phyloP scores from a whole-genome alignment of 2,329 filamentous ascomycete genomes.

The Didymella keratinophila region DNA sequence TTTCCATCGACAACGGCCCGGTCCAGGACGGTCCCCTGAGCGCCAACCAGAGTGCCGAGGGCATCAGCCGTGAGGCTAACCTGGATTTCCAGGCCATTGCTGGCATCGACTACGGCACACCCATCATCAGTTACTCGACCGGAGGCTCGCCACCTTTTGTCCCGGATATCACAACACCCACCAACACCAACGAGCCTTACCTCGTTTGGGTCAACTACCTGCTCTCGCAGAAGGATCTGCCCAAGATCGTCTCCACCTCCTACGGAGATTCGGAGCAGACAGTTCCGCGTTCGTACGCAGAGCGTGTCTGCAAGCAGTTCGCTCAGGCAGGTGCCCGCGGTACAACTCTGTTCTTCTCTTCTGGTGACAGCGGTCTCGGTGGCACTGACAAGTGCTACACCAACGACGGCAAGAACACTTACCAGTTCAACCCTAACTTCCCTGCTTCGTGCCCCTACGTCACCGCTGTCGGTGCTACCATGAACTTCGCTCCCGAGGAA shows the following conservation, averaged over 20 bases:
- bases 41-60: slow-evolving; percentile 35
- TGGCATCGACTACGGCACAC: slow-evolving; percentile 62
- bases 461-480: slow-evolving; percentile 70
- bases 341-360: slow-evolving; percentile 69
- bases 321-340: slow-evolving; percentile 72
- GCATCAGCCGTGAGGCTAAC: slow-evolving; percentile 65
- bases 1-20: slow-evolving; percentile 64
- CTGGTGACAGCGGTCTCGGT: slow-evolving; percentile 68
- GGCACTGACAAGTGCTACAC: slow-evolving; percentile 60
- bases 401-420: slow-evolving; percentile 66
- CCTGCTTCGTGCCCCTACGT: slow-evolving; percentile 73
- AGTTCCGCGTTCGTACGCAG: slow-evolving; percentile 67
- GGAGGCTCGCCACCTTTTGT: slow-evolving; percentile 64
- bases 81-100: slow-evolving; percentile 70
- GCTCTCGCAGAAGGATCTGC: slow-evolving; percentile 63
- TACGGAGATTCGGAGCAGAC: slow-evolving; percentile 74
- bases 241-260: slow-evolving; percentile 69
- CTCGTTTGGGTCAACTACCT: slow-evolving; percentile 68
- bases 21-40: slow-evolving; percentile 55
- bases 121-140: slow-evolving; percentile 66
- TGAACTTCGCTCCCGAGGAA: slow-evolving; percentile 62
- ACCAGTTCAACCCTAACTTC: slow-evolving; percentile 68
- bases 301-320: slow-evolving; percentile 69
- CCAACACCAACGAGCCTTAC: slow-evolving; percentile 73
- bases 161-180: slow-evolving; percentile 56